Evolutionary conservation across 202 grass and related monocot genomes (phyloP), one percentile per base, ranked within the genome.

Genomic region (Schoenoplectus triqueter): DNA sequence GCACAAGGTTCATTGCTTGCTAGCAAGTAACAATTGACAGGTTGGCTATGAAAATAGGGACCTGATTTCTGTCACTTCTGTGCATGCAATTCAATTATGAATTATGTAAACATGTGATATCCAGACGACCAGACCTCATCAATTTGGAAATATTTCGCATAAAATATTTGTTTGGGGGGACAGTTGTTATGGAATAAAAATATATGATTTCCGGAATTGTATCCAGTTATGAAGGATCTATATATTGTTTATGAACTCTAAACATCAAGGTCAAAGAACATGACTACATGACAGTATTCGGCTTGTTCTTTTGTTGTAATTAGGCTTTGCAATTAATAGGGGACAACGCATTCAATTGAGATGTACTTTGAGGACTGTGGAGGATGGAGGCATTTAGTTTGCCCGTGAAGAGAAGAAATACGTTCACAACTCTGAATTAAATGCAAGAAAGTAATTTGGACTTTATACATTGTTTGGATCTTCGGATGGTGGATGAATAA

Each of bases 311-410:
- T 77, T 55, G 50, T 39, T 50, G 5, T 3, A 13, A 77, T 77
- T 57, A 77, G 50, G 21, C 50, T 77, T 13, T 7, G 22, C 21
- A n/a, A 56, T 59, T 41, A 77, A 77, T 77, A 56, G 21, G 51
- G 41, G 51, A 73, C 69, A 40, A 40, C 11, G 21, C 50, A 77
- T 77, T 77, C 73, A 57, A 56, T 77, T 40, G 11, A 57, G 50
- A 1, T 77, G 51, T 77, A 57, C 73, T 56, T 77, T 77, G 73
- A 56, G 44, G 44, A 72, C 45, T 49, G 44, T 3, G 42, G n/a
- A 18, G n/a, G 59, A 17, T 62, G 50, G 14, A 22, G 48, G 70
- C 72, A 75, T 75, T 77, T 77, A 77, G 46, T 51, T 51, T 46
- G 18, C 47, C 45, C 46, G 46, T 54, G 71, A 75, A 75, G 48